Evolutionary conservation across 139 green algal species (phyloP).

Genomic region (Edaphochlamys debaryana): DNA sequence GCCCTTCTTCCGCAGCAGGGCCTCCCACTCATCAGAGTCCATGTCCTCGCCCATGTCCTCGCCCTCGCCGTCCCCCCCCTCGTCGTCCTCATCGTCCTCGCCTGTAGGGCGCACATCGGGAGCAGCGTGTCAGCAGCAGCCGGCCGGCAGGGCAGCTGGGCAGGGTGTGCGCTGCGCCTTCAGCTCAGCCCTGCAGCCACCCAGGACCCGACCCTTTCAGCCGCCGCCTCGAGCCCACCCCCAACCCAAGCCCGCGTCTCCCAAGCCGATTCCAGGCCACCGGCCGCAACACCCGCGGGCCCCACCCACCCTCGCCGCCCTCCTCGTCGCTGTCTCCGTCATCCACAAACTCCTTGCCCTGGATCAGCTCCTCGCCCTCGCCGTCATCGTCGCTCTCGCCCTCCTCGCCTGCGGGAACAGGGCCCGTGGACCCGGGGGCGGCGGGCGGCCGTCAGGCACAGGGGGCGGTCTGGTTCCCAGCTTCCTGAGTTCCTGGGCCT

Average conservation of each 20-base stretch:
- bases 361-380: constrained; percentile 48
- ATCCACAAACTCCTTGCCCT: constrained; percentile 56
- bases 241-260: too few species aligned
- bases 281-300: too few species aligned
- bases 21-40: constrained; percentile 35
- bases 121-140: background rate
- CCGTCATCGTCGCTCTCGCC: constrained; percentile 41
- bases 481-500: too few species aligned
- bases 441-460: too few species aligned
- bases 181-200: too few species aligned
- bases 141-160: background rate
- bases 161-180: too few species aligned
- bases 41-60: background rate
- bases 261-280: too few species aligned
- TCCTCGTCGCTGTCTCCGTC: constrained; percentile 49
- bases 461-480: too few species aligned
- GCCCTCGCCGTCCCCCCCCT: constrained; percentile 31
- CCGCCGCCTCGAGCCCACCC: too few species aligned
- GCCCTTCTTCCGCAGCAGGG: constrained; percentile 34
- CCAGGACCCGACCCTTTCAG: too few species aligned
- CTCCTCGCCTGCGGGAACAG: constrained; percentile 34
- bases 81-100: constrained; percentile 43
- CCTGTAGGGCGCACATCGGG: background rate
- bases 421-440: too few species aligned
- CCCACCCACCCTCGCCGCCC: too few species aligned